Base-by-base conservation (phyloP, 2,329 filamentous ascomycete species). In the Aspergillus sp. region DNA sequence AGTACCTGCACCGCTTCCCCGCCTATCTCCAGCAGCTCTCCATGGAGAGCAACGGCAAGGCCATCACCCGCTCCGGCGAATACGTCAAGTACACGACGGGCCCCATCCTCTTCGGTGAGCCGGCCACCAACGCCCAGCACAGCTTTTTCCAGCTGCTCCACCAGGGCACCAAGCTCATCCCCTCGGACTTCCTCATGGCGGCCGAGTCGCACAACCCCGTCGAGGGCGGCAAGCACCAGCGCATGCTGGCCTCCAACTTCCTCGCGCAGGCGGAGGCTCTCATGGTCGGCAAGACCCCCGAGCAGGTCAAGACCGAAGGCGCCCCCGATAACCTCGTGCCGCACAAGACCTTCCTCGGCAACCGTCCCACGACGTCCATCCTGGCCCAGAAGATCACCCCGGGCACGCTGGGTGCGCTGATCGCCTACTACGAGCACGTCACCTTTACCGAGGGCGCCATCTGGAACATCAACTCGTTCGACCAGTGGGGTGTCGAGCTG, bases 141-240 rank as follows among this genome's bases (percentile, higher is more conserved):
- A 97, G 94, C 56, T 99, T 99, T 87, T 99, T 96, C 88, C 94
- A 99, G 83, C 88, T 99, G 45, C 86, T 99, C 54, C 94, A 99
- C 82, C 94, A 99, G 77, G 94, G 94, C 68, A 99, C 94, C 66
- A 97, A 97, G 85, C 87, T 99, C 68, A 97, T 99, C 71, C 94
- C 94, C 14, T 88, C 93, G 64, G 94, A 99, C 78, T 99, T 99
- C 81, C 95, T 99, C 78, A 81, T 99, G 65, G 94, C 94, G 36
- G 92, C 91, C 60, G 85, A 97, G 80, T 95, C 91, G 51, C 94
- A 99, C 84, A 99, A 99, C 84, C 92, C 93, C 50, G 87, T 96
- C 59, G 86, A 91, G 71, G 81, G 87, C 75, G 93, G 95, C 79
- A 86, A 93, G 70, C 94, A 99, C 83, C 94, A 99, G 78, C 94